Evolutionary conservation across 208 protist species (phyloP), one percentile per base, ranked within the genome.

Genomic region (Acanthamoeba lenticulata): DNA sequence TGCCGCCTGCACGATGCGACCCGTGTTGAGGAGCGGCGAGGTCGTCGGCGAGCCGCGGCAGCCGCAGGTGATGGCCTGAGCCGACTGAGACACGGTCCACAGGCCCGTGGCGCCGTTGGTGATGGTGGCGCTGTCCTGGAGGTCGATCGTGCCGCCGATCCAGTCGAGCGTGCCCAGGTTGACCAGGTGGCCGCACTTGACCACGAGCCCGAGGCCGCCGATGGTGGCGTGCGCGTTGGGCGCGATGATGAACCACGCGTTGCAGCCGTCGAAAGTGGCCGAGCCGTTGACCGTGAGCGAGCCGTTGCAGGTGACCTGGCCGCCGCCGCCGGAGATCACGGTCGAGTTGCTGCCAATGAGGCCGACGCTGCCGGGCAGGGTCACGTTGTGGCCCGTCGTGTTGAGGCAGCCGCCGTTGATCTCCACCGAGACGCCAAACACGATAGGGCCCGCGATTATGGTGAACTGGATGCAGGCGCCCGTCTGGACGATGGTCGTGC

Each of bases 301-400:
- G 40, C 79, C 79, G 79, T 88, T 88, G 79, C 40, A 88, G 24
- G 32, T n/a, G 29, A 88, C 79, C 44, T 32, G 45, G 40, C 79
- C 79, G 79, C 79, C 45, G 45, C n/a, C 45, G 79, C 72, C 42
- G 6, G 47, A 60, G 44, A 88, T 40, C 44, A 49, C 34, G 29
- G 45, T 60, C n/a, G 79, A 88, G 44, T 13, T 7, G 79, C 38
- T 69, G 62, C 62, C 62, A 32, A 88, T 88, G 40, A 44, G 13
- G 62, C 13, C 38, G 29, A 88, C 79, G 79, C 79, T 88, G 42
- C 79, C 79, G 45, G 79, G 79, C n/a, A 88, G 79, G 79, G 40
- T 88, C 44, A 88, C 45, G 79, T 88, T 60, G 79, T 88, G 79
- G 2, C 11, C 1, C 2, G 44, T 88, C 24, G 47, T 40, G 79